Base-by-base conservation (phyloP, 2,329 filamentous ascomycete genomes). In the Trichoderma simmonsii region DNA sequence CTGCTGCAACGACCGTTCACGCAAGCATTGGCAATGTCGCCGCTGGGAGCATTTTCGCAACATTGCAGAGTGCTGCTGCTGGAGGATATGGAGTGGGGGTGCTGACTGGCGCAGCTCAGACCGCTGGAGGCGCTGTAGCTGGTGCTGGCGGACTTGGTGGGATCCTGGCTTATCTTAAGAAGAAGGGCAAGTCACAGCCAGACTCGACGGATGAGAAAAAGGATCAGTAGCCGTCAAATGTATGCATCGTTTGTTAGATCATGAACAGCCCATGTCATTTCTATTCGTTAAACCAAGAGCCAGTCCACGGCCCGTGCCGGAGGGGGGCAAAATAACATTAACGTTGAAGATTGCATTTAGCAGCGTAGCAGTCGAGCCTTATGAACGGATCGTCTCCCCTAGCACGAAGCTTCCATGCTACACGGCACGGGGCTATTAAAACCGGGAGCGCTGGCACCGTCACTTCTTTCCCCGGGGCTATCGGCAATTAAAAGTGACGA, bases 51-150 rank as follows among this genome's bases (percentile, higher is more conserved):
- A 0, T 74, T 1, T 81, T 82, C 26, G 77, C 81, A 1, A 76
- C 68, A 3, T 73, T 81, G 0, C 78, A 81, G 74, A 81, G 79
- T 56, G 81, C 79, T 0, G 81, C 70, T 0, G 74, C 73, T 3
- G 79, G 77, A 0, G 81, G 81, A 1, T 77, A 75, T 12, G 78
- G 78, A 1, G 70, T 75, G 3, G 74, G 75, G 0, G 72, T 61
- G 3, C 76, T 80, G 0, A 39, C 77, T 1, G 73, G 73, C 2
- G 73, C 64, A 0, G 67, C 77, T 15, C 76, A 77, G 56, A 71
- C 57, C 7, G 67, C 11, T n/a, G 75, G 73, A 54, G 61, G 59
- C 12, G 61, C 21, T 26, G n/a, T 66, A n/a, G 60, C 71, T 6
- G 71, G 26, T 4, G 51, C 18, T 24, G 71, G 57, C 24, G 21